Evolutionary conservation across 176 grass and related monocot species (phyloP).

Genomic region (Musa schizocarpa): DNA sequence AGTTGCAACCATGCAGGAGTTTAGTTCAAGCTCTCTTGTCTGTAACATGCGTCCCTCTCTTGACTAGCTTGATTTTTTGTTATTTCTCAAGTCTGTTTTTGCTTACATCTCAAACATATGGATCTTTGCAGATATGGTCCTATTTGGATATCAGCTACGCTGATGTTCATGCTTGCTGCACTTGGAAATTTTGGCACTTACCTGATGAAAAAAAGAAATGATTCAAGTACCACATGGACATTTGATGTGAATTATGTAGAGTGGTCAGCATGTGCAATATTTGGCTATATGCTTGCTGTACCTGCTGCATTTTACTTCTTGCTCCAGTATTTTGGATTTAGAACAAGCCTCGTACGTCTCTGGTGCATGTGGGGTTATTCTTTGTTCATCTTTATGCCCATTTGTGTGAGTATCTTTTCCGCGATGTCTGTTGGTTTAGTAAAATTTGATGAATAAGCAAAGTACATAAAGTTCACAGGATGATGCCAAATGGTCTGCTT

Average conservation of each 20-base stretch:
- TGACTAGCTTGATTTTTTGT: neutral
- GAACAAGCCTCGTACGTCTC: conserved; percentile 57
- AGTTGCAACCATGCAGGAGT: neutral
- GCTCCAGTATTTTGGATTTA: conserved; percentile 79
- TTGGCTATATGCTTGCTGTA: conserved; percentile 67
- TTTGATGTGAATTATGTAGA: conserved; percentile 89
- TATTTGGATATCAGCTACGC: conserved; percentile 82
- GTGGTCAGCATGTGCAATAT: conserved; percentile 88
- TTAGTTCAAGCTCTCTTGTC: neutral
- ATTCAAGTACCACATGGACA: conserved; percentile 48
- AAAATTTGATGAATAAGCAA: neutral
- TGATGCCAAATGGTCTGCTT: neutral
- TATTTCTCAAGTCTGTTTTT: neutral
- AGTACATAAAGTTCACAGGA: neutral
- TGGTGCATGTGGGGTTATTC: conserved; percentile 99
- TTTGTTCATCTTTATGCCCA: conserved; percentile 83
- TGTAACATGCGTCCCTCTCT: neutral
- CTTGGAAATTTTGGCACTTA: conserved; percentile 85
- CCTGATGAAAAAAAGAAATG: conserved; percentile 54
- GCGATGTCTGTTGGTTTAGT: neutral
- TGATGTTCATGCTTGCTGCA: conserved; percentile 75
- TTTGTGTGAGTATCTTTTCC: conserved; percentile 52
- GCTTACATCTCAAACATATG: conserved; percentile 8
- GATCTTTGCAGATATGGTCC: conserved; percentile 59
- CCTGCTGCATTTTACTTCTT: conserved; percentile 80